Percentiles rank a stretch among this genome's conserved stretches.
Conservation (phyloP, 768 basidiomycete genomes). For the Kwoniella sp. region DNA sequence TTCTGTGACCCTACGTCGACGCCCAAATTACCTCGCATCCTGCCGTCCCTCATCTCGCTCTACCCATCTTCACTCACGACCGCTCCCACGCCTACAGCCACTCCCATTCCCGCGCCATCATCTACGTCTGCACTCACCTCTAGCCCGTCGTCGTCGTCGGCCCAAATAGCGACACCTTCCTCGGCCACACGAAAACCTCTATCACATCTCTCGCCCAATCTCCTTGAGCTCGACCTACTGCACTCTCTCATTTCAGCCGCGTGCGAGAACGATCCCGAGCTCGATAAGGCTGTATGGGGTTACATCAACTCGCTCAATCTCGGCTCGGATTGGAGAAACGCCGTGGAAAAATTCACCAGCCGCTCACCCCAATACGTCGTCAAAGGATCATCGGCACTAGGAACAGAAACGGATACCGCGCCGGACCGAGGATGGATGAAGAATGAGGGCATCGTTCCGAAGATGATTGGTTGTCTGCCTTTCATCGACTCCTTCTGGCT, state of each 20-base stretch:
- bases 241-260: conserved; percentile 27
- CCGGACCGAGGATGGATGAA: conserved; percentile 59
- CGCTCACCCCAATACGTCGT: too few relatives aligned
- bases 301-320: conserved; percentile 68
- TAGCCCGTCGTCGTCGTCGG: too few relatives aligned
- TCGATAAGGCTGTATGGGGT: conserved; percentile 68
- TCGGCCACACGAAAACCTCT: conserved; percentile 57
- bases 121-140: too few relatives aligned
- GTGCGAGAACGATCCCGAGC: conserved; percentile 58
- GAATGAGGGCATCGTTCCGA: conserved; percentile 74
- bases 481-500: conserved; percentile 81
- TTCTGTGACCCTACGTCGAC: conserved; percentile 94
- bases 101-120: neutral
- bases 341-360: conserved; percentile 67
- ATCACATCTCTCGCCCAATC: conserved; percentile 79
- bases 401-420: conserved; percentile 29
- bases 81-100: neutral
- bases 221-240: conserved; percentile 69
- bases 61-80: conserved; percentile 8
- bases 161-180: neutral
- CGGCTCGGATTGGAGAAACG: conserved; percentile 68
- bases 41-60: conserved; percentile 61
- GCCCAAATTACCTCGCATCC: conserved; percentile 72
- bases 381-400: too few relatives aligned
- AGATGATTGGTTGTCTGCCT: conserved; percentile 78